phyloP scores from a whole-genome alignment of 805 yeast genomes.

The Torulaspora indica region DNA sequence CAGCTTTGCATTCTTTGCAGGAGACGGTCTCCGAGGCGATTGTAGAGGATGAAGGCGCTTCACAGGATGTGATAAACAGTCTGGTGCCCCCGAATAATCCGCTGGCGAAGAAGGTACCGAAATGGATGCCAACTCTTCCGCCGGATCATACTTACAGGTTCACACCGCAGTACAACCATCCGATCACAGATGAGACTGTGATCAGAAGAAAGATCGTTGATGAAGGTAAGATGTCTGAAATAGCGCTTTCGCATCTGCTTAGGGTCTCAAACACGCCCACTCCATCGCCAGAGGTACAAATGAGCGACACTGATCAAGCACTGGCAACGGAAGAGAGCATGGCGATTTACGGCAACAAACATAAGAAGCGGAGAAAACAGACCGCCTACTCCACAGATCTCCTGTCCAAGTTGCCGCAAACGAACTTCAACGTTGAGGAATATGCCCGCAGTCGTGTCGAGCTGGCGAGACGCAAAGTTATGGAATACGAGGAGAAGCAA shows the following conservation, averaged over 20 bases:
- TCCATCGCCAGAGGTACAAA: slow-evolving; percentile 4
- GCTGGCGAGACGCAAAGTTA: slow-evolving; percentile 35
- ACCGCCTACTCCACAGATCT: slow-evolving; percentile 8
- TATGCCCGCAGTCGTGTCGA: slow-evolving; percentile 49
- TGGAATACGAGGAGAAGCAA: slow-evolving; percentile 24
- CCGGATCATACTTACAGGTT: slow-evolving; percentile 88
- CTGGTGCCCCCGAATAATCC: slow-evolving; percentile 51
- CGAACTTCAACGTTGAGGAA: slow-evolving; percentile 50
- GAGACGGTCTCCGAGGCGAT: slow-evolving; percentile 13
- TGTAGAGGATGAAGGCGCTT: slow-evolving; percentile 10
- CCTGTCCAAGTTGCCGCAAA: slow-evolving; percentile 9
- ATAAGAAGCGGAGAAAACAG: slow-evolving; percentile 3
- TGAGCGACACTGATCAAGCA: slow-evolving; percentile 8
- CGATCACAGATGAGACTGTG: slow-evolving; percentile 63
- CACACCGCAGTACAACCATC: slow-evolving; percentile 62
- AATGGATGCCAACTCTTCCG: slow-evolving; percentile 83
- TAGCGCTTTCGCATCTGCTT: slow-evolving; percentile 47
- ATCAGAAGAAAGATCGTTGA: slow-evolving; percentile 68
- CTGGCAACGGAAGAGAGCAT: slow-evolving; percentile 17
- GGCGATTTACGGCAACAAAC: slow-evolving; percentile 13
- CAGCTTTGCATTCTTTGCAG: slow-evolving; percentile 15
- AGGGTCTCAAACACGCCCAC: slow-evolving; percentile 3
- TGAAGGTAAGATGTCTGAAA: slow-evolving; percentile 78
- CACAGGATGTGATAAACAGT: slow-evolving; percentile 38
- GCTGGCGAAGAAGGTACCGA: slow-evolving; percentile 50